These are phyloP conservation scores for Neoarthrinium moseri DNA, from an alignment of 2,329 filamentous ascomycete genomes.

Conservation along the genomic window DNA sequence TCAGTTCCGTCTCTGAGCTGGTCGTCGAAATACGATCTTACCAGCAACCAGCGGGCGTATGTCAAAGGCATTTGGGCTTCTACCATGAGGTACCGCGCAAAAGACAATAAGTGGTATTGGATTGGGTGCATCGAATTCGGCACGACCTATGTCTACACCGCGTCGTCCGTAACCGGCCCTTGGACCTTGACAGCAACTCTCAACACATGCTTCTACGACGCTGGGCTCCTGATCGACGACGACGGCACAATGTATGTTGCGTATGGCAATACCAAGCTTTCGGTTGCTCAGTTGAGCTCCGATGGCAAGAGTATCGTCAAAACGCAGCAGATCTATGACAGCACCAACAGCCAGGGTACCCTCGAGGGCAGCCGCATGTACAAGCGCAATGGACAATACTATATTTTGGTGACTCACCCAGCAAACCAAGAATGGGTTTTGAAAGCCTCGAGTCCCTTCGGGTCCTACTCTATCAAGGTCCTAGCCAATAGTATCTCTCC, in stretches of 20 bases:
- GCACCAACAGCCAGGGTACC: constrained; percentile 28
- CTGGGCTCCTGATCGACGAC: constrained; percentile 54
- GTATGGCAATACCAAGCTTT: constrained; percentile 48
- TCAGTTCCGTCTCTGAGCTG: constrained; percentile 44
- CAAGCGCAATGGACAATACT: constrained; percentile 54
- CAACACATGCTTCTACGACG: constrained; percentile 55
- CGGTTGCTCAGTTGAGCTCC: constrained; percentile 47
- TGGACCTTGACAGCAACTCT: constrained; percentile 37
- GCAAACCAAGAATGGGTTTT: constrained; percentile 46
- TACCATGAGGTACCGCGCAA: constrained; percentile 48
- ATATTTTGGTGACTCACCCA: constrained; percentile 49
- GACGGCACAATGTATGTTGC: constrained; percentile 59
- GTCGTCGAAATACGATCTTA: constrained; percentile 47
- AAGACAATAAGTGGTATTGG: constrained; percentile 53
- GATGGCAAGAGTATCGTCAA: constrained; percentile 46
- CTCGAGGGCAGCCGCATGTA: constrained; percentile 57
- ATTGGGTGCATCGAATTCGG: constrained; percentile 52
- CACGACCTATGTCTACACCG: constrained; percentile 53
- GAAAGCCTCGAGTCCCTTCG: constrained; percentile 47
- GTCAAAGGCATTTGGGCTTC: constrained; percentile 56
- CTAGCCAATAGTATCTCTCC: constrained; percentile 40
- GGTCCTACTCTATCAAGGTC: constrained; percentile 47
- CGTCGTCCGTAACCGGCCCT: constrained; percentile 36
- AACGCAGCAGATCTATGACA: constrained; percentile 42
- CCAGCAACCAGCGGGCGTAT: constrained; percentile 41